Evolutionary conservation across 2,329 filamentous ascomycete genomes (phyloP).

Genomic region (Arthroderma uncinatum): DNA sequence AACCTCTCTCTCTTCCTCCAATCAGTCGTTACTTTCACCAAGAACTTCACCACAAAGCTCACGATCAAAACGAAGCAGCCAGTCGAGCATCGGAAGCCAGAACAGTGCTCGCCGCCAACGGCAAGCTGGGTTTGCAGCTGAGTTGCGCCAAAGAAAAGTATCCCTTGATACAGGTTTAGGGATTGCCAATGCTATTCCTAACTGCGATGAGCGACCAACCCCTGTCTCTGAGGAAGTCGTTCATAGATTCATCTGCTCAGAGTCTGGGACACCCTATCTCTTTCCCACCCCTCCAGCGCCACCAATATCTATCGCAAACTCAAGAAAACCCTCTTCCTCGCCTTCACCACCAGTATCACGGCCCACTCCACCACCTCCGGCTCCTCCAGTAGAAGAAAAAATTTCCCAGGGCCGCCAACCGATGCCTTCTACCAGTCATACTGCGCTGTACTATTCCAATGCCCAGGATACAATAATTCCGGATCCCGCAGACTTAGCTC

Average conservation of each 20-base stretch:
- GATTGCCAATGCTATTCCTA: background rate
- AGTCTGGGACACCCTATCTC: background rate
- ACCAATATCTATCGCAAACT: constrained; percentile 1
- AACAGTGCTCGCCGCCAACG: constrained; percentile 18
- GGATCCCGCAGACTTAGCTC: constrained; percentile 47
- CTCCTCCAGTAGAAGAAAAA: constrained; percentile 15
- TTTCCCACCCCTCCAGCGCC: constrained; percentile 2
- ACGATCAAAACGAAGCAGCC: constrained; percentile 1
- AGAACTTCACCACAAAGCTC: background rate
- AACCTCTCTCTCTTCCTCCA: background rate
- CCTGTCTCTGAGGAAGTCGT: constrained; percentile 31
- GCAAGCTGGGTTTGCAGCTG: constrained; percentile 25
- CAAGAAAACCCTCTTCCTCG: background rate
- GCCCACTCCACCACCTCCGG: constrained; percentile 7
- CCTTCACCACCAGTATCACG: constrained; percentile 6
- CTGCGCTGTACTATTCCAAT: constrained; percentile 17
- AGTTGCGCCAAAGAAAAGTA: constrained; percentile 23
- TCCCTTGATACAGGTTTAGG: background rate
- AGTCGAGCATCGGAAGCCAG: constrained; percentile 7
- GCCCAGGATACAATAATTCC: constrained; percentile 27
- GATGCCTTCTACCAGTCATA: constrained; percentile 14
- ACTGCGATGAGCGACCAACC: constrained; percentile 29
- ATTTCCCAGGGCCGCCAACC: constrained; percentile 15
- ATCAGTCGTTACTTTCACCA: background rate
- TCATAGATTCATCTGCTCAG: constrained; percentile 19